phyloP scores from a whole-genome alignment of 208 protist genomes.

The Leishmania martiniquensis region DNA sequence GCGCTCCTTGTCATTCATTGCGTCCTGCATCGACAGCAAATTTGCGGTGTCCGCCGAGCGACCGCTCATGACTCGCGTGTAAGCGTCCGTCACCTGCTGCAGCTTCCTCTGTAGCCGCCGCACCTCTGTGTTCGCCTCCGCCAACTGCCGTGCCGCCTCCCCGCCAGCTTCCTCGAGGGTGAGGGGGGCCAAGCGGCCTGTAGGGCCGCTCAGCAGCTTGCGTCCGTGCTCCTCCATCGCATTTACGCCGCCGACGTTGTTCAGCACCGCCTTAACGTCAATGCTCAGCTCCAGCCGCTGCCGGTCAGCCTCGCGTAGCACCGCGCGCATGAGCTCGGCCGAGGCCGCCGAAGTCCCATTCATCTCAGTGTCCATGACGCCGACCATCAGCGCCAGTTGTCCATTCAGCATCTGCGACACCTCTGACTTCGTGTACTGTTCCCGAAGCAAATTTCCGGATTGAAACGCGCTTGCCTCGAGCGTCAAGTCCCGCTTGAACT shows the following conservation, averaged over 20 bases:
- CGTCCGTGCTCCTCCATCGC: slow-evolving; percentile 55
- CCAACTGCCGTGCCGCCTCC: slow-evolving; percentile 65
- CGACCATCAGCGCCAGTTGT: slow-evolving; percentile 58
- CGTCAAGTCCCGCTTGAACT: slow-evolving; percentile 59
- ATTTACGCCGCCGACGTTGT: slow-evolving; percentile 50
- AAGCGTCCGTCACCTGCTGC: slow-evolving; percentile 61
- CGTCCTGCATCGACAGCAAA: slow-evolving; percentile 53
- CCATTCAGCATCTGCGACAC: slow-evolving; percentile 55
- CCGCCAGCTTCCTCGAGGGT: slow-evolving; percentile 57
- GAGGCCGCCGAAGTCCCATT: slow-evolving; percentile 48
- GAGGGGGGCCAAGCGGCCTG: slow-evolving; percentile 59
- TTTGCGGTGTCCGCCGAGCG: slow-evolving; percentile 51
- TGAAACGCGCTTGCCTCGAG: slow-evolving; percentile 63
- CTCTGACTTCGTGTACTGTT: slow-evolving; percentile 53
- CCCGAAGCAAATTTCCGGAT: slow-evolving; percentile 55
- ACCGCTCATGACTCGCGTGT: slow-evolving; percentile 57
- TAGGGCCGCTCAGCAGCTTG: slow-evolving; percentile 60
- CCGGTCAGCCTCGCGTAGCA: slow-evolving; percentile 70
- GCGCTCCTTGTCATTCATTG: slow-evolving; percentile 51
- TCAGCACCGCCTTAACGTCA: slow-evolving; percentile 53
- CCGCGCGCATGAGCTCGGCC: slow-evolving; percentile 65
- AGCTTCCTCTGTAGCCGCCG: slow-evolving; percentile 65
- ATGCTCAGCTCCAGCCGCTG: slow-evolving; percentile 60
- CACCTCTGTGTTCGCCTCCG: slow-evolving; percentile 72
- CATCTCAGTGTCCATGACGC: slow-evolving; percentile 55